These are phyloP conservation scores for Coniochaeta sp. DNA, from an alignment of 2,329 filamentous ascomycete species.

Conservation along the genomic window DNA sequence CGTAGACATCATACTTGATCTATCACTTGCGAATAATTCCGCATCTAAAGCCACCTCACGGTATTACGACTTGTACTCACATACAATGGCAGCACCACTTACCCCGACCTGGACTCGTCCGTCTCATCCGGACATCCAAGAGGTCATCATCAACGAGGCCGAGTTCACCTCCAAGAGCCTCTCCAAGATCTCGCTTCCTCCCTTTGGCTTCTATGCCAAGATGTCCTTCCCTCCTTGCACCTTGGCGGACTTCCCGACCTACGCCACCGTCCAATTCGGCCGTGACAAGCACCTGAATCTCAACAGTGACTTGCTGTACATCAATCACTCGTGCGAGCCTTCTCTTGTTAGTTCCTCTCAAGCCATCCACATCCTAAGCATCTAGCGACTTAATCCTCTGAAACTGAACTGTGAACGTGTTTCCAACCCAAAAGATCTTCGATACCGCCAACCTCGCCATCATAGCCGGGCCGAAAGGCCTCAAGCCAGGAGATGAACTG, in stretches of 20 bases:
- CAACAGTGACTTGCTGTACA: conserved; percentile 60
- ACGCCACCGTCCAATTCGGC: conserved; percentile 57
- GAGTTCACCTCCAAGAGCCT: conserved; percentile 54
- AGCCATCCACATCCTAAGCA: neutral
- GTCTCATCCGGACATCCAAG: conserved; percentile 50
- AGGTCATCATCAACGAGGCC: conserved; percentile 45
- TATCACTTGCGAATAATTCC: neutral
- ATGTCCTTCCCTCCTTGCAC: conserved; percentile 57
- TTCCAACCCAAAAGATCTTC: conserved; percentile 39
- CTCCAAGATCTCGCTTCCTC: conserved; percentile 45
- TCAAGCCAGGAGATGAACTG: conserved; percentile 48
- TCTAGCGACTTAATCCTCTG: neutral
- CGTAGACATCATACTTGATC: neutral
- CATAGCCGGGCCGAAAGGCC: conserved; percentile 48
- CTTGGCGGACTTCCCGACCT: conserved; percentile 46
- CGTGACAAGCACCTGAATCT: conserved; percentile 49
- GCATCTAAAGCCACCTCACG: conserved; percentile 8
- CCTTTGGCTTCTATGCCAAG: conserved; percentile 60
- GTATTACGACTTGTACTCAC: neutral
- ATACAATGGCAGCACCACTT: conserved; percentile 32
- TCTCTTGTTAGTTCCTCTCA: conserved; percentile 44
- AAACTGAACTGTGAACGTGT: neutral
- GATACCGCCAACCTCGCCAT: conserved; percentile 50
- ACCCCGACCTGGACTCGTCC: conserved; percentile 52
- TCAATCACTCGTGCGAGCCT: conserved; percentile 62